Evolutionary conservation across 257 asterid genomes (phyloP).

Genomic region (Mitragyna speciosa): DNA sequence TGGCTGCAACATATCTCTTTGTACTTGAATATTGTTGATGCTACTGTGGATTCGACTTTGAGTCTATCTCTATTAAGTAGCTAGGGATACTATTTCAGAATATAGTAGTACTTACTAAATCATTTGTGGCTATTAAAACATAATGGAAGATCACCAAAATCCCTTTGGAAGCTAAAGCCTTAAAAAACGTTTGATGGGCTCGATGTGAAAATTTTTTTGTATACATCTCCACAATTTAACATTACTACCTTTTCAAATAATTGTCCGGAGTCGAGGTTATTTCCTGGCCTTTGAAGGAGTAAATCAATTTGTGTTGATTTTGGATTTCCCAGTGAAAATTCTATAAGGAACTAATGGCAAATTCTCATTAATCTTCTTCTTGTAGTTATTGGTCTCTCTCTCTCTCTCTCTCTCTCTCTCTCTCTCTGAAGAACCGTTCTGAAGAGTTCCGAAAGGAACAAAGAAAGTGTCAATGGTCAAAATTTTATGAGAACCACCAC

Average conservation of each 20-base stretch:
- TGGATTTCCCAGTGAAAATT: not conserved
- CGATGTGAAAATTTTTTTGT: not conserved
- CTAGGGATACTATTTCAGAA: not conserved
- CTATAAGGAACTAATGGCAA: not conserved
- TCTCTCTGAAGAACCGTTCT: not conserved
- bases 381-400: too few species aligned
- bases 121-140: not conserved
- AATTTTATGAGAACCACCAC: not conserved
- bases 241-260: not conserved
- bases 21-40: not conserved
- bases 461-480: not conserved
- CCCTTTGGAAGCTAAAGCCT: not conserved
- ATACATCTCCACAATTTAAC: not conserved
- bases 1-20: conserved; percentile 1
- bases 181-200: not conserved
- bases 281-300: not conserved
- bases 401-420: too few species aligned
- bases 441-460: not conserved
- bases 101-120: not conserved
- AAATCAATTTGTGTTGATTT: not conserved
- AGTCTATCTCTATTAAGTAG: not conserved
- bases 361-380: not conserved
- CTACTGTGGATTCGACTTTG: not conserved
- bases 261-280: not conserved
- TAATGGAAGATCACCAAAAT: not conserved